Base-by-base conservation (phyloP, 768 basidiomycete species). In the Suillus bovinus region DNA sequence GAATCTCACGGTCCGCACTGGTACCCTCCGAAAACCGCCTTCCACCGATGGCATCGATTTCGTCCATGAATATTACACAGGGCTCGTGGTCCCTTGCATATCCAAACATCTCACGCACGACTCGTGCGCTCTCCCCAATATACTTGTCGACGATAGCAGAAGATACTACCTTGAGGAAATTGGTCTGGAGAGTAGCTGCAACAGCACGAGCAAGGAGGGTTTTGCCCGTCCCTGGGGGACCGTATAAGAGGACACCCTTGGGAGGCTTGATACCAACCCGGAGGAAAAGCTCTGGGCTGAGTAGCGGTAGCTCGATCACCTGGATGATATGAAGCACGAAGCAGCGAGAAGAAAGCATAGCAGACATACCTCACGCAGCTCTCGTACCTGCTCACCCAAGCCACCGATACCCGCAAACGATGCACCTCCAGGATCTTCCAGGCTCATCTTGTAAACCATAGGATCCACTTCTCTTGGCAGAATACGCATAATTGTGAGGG, bases 61-160 rank as follows among this genome's bases (percentile, higher is more conserved):
- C 93, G 71, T 94, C 96, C 95, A 98, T 97, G 80, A 97, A 97
- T 69, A 97, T 97, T 61, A 97, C 94, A 73, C 94, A 99, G 50
- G 97, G 97, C 76, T 99, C 97, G 72, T 99, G 96, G 74, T 99
- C 96, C 64, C 82, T 84, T 14, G 97, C 97, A 75, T 98, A 99
- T 29, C 93, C 95, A 71, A 99, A 99, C 97, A 99, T 99, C 76
- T 99, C 97, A 67, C 97, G 85, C 29, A 99, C 89, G 10, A 99
- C 86, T 58, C 97, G 86, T 22, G 97, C 97, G 62, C 92, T 94
- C 79, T 99, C 97, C 68, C 97, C 97, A 54, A 99, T 99, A 73
- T 99, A 99, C 77, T 99, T 95, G 81, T 95, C 90, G 64, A 99
- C 92, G 68, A 99, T 98, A 17, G 97, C 97, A 27, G 94, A 97